Percentiles rank a stretch among this genome's conserved stretches.
These are phyloP conservation scores for Phoenix dactylifera DNA, from an alignment of 176 grass and related monocot genomes.

Conservation along the genomic window DNA sequence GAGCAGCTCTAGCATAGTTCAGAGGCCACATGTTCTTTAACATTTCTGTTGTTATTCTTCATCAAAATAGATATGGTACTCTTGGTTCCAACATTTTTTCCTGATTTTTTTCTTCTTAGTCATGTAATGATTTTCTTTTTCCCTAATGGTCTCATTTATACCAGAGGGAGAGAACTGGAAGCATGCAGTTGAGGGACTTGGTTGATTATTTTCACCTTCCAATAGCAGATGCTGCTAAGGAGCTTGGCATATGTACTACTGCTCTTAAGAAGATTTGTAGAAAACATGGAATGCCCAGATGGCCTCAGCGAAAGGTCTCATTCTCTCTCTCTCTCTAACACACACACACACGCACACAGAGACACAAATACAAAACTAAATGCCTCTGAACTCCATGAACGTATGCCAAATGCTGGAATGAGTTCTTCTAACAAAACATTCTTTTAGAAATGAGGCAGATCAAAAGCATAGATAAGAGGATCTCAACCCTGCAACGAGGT, in stretches of 20 bases:
- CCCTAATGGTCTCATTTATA: too few species aligned
- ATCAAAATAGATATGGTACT: too few species aligned
- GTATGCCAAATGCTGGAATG: too few species aligned
- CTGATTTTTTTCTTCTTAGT: background rate
- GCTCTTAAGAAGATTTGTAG: constrained; percentile 42
- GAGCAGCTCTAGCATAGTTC: too few species aligned
- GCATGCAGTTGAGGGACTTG: constrained; percentile 24
- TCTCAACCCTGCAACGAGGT: constrained; percentile 7
- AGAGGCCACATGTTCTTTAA: too few species aligned
- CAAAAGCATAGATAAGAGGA: constrained; percentile 16
- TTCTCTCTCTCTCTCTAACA: background rate
- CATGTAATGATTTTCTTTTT: too few species aligned
- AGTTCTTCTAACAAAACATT: background rate
- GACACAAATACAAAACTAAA: too few species aligned
- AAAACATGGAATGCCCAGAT: constrained; percentile 16
- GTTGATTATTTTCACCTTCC: constrained; percentile 34
- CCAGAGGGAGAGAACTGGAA: constrained; percentile 37
- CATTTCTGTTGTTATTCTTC: too few species aligned
- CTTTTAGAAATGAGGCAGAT: constrained; percentile 9
- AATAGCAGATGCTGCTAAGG: constrained; percentile 23
- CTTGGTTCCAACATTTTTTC: too few species aligned
- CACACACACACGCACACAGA: too few species aligned
- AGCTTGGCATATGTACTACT: constrained; percentile 35
- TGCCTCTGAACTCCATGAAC: too few species aligned
- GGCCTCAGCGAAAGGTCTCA: constrained; percentile 42